phyloP scores from a whole-genome alignment of 1,139 yeast species.

The Suhomyces ambrosiae region DNA sequence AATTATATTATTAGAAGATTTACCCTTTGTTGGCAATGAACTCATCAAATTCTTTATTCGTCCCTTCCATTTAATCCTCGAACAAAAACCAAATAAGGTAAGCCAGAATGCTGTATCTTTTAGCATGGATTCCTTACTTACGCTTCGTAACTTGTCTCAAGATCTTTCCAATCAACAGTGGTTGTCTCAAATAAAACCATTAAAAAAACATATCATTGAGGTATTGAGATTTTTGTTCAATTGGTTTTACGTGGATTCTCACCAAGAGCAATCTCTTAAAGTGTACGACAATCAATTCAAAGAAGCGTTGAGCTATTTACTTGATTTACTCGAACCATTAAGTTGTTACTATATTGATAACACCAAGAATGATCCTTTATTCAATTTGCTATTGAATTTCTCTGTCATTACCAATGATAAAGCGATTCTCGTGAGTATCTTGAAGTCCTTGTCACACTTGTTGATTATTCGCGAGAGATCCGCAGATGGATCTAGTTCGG shows the following conservation, averaged over 20 bases:
- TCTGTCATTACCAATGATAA: constrained; percentile 57
- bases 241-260: constrained; percentile 34
- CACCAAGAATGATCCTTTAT: constrained; percentile 61
- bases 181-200: constrained; percentile 57
- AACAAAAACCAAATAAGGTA: constrained; percentile 25
- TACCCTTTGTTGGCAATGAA: constrained; percentile 52
- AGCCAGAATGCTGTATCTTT: constrained; percentile 40
- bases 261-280: constrained; percentile 21
- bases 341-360: constrained; percentile 82
- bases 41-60: constrained; percentile 46
- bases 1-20: constrained; percentile 47
- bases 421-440: constrained; percentile 45
- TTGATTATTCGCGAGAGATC: constrained; percentile 42
- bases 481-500: constrained; percentile 11
- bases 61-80: constrained; percentile 32
- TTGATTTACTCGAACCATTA: constrained; percentile 83
- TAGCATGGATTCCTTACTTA: constrained; percentile 65
- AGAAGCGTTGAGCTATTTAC: constrained; percentile 68
- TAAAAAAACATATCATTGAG: constrained; percentile 49
- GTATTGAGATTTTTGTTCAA: constrained; percentile 52
- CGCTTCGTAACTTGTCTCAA: constrained; percentile 78
- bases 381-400: constrained; percentile 51
- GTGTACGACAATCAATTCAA: constrained; percentile 41
- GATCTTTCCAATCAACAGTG: constrained; percentile 82
- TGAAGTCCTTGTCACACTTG: constrained; percentile 49